Base-by-base conservation (phyloP, 1,139 yeast genomes). In the Magnusiomyces suaveolens region DNA sequence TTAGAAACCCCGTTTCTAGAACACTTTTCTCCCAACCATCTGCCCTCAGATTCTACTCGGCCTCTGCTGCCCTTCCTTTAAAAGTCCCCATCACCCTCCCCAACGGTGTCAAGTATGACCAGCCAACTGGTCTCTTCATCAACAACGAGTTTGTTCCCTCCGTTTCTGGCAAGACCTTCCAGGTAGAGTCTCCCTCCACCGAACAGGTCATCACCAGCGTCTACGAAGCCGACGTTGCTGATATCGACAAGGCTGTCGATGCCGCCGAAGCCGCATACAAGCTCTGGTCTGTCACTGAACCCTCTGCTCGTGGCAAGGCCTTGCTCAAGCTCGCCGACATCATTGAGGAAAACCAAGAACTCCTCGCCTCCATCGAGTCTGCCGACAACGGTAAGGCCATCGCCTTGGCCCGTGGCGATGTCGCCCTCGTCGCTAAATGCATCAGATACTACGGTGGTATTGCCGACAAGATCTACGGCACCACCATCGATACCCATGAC, bases 351-450 rank as follows among this genome's bases (percentile, higher is more conserved):
- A 75, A 84, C 62, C 71, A 76, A 60, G 87, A 84, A 50, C 68
- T 79, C 50, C 65, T 85, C 54, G 80, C 87, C n/a, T 72, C 84
- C 44, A 78, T 86, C 62, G 95, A 86, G 73, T 82, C 94, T 25
- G 76, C 87, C 77, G 94, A 86, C 67, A 83, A 87, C 57, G 95
- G 95, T 67, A 86, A 86, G 71, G 81, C 88, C 52, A 74, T 81
- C 63, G 74, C 75, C 52, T 76, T 74, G 66, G 75, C 83, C 41
- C 66, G 69, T 57, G 76, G 73, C 55, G 94, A 86, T 65, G 79
- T 86, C 56, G 78, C 73, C 48, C 78, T 79, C 56, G 78, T 81
- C 57, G 74, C 80, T 61, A 69, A 70, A 55, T 78, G 78, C 59
- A 75, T 83, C 69, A 77, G 84, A 67, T 84, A 84, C 67, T 84